These are phyloP conservation scores for Lepidium didymum DNA, from an alignment of 345 rosid species.

Conservation along the genomic window DNA sequence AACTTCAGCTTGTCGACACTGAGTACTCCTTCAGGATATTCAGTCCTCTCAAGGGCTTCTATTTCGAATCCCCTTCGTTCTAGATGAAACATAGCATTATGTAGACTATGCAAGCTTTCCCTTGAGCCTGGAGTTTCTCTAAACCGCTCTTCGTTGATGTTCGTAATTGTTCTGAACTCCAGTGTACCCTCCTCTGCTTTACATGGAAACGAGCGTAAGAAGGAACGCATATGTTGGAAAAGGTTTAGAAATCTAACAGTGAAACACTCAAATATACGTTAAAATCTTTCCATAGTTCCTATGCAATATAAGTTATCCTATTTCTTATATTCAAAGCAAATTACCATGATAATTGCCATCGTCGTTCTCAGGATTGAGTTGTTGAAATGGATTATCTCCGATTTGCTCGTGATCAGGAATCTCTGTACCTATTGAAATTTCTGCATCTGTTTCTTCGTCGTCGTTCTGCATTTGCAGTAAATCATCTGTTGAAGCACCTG, in stretches of 20 bases:
- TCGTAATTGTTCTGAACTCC: constrained; percentile 39
- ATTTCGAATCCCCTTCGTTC: constrained; percentile 45
- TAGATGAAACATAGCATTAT: constrained; percentile 46
- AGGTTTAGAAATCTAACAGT: not conserved
- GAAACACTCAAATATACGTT: not conserved
- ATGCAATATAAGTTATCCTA: not conserved
- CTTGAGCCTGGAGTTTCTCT: constrained; percentile 55
- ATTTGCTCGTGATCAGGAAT: constrained; percentile 72
- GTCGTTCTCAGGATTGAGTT: constrained; percentile 15
- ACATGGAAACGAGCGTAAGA: no score
- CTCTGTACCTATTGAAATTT: constrained; percentile 75
- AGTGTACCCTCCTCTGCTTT: constrained; percentile 30
- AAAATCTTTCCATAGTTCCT: not conserved
- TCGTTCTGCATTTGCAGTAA: constrained; percentile 26
- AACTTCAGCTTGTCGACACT: constrained; percentile 60
- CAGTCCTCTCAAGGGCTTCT: constrained; percentile 59
- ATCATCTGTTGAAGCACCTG: constrained; percentile 32
- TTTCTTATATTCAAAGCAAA: not conserved
- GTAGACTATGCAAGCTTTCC: constrained; percentile 49
- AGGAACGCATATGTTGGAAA: no score
- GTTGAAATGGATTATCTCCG: constrained; percentile 38
- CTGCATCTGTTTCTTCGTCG: constrained; percentile 67
- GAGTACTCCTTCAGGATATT: constrained; percentile 41
- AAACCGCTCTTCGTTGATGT: constrained; percentile 48
- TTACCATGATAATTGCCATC: constrained; percentile 12